Evolutionary conservation across 2,329 filamentous ascomycete genomes (phyloP), one percentile per base, ranked within the genome.

Genomic region (Talaromyces pinophilus): DNA sequence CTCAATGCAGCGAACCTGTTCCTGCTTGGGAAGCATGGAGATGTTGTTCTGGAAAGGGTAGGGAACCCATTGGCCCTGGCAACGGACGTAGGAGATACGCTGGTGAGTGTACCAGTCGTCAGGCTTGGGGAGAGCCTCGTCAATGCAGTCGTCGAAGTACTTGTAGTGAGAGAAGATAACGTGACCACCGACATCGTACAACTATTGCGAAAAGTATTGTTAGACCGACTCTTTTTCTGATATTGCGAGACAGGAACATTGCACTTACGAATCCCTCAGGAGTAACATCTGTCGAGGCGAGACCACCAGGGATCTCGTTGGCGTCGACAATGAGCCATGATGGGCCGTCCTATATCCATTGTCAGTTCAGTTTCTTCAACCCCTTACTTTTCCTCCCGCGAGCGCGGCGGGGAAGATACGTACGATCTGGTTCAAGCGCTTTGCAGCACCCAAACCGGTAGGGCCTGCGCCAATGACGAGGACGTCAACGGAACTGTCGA

Each of bases 1-100:
- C 72, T 98, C 92, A 75, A 99, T 90, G 80, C 92, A 96, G 77
- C 87, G 90, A 71, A 97, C 93, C 84, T 99, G 93, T 76, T 99
- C 95, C 72, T 97, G 92, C 86, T 97, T 96, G 80, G 92, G 91
- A 77, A 99, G 84, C 89, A 97, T 94, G 75, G 95, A 96, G 79
- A 99, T 94, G 86, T 99, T 99, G 88, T 98, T 99, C 85, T 99
- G 95, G 90, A 99, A 97, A 70, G 95, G 95, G 83, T 99, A 99
- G 63, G 95, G 94, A 67, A 99, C 95, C 95, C 95, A 99, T 77
- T 92, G 86, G 72, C 87, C 86, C 88, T 96, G 94, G 90, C 93
- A 97, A 78, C 95, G 93, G 73, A 99, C 94, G 80, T 99, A 99
- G 70, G 95, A 99, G 82, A 99, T 95, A 79, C 95, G 93, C 86